Conservation (phyloP, 2,329 filamentous ascomycete species). For the Colletotrichum filicis region DNA sequence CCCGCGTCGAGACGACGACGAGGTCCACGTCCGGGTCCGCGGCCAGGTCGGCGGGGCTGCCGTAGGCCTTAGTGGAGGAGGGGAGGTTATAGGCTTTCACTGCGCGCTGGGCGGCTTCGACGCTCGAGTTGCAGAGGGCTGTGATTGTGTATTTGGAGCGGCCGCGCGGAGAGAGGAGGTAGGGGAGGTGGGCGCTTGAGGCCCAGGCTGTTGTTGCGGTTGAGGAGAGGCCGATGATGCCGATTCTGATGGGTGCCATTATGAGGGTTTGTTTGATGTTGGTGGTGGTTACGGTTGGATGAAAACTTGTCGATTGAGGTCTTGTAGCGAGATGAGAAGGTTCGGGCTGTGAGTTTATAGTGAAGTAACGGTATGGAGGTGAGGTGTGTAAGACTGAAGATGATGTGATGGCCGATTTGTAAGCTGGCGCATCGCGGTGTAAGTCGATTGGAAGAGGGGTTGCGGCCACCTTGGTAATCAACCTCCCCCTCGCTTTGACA, state of each 20-base stretch:
- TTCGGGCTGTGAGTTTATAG: not conserved
- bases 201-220: slow-evolving; percentile 66
- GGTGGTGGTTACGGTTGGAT: not conserved
- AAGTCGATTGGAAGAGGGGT: not conserved
- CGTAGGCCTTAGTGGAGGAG: slow-evolving; percentile 57
- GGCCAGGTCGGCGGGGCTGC: slow-evolving; percentile 58
- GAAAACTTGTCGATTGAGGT: not conserved
- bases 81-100: slow-evolving; percentile 56
- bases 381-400: not conserved
- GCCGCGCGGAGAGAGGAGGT: slow-evolving; percentile 60
- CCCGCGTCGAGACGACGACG: slow-evolving; percentile 65
- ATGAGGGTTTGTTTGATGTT: not conserved
- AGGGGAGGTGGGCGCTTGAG: slow-evolving; percentile 66
- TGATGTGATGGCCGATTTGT: slow-evolving; percentile 10
- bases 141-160: slow-evolving; percentile 57
- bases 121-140: slow-evolving; percentile 62
- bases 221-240: slow-evolving; percentile 67
- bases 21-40: slow-evolving; percentile 63
- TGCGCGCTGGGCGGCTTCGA: slow-evolving; percentile 54
- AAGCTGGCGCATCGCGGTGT: not conserved
- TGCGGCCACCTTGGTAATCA: slow-evolving; percentile 4
- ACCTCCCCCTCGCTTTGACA: not conserved
- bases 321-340: no score
- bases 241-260: slow-evolving; percentile 59
- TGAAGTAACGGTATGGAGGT: not conserved